Base-by-base conservation (phyloP, 495 filamentous ascomycete species). In the Daldinia childiae region DNA sequence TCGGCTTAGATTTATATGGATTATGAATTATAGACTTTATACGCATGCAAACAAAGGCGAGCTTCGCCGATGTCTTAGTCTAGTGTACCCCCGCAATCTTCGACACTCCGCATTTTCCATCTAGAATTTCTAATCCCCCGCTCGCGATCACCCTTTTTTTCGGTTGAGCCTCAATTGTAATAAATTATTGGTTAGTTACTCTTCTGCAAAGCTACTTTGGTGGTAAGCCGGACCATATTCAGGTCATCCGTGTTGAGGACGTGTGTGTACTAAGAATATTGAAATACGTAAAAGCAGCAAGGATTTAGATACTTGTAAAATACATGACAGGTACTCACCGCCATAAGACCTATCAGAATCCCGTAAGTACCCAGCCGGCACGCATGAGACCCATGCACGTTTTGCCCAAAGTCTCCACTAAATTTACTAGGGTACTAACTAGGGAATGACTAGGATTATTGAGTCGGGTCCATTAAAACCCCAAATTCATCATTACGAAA, bases 141-240 rank as follows among this genome's bases (percentile, higher is more conserved):
- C 65, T 69, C 34, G 32, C 55, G 15, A 43, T 24, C 32, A 17
- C 30, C 54, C 50, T 36, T 59, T 52, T 58, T 41, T 73, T 66
- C 51, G 24, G 19, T 69, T 73, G 66, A 69, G 66, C 51, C 65
- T 69, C 71, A 73, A 73, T 73, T 73, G 41, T 45, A 55, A 50
- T 4, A 39, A 36, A 4, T 60, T 30, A 69, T 69, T 73, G 71
- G 71, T 51, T 65, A 11, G 14, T 32, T 58, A 9, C 8, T 55
- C n/a, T 57, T 43, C 55, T 64, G 64, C 60, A 61, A 30, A 57
- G 43, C 38, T 61, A 50, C 24, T 39, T 60, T 34, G 45, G 62
- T 60, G 45, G 56, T 48, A 67, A 64, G 56, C 55, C 60, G 60
- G 67, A 57, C 58, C 17, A 59, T 72, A 45, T 38, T 55, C 26